Conservation (phyloP, 1,139 yeast species). For the Torulaspora pretoriensis region DNA sequence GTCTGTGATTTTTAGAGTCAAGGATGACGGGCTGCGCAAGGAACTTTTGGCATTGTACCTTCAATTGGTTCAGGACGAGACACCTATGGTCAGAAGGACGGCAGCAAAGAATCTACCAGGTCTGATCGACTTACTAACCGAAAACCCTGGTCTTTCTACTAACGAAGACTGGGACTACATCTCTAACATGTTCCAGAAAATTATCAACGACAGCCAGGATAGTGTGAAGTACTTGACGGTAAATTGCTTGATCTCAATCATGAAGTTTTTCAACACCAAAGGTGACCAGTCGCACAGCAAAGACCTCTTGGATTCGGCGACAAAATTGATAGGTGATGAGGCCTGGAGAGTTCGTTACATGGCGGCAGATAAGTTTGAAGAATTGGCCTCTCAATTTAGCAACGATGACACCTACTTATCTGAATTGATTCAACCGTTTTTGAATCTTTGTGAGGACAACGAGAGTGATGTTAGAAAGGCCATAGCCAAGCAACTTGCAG, state of each 20-base stretch:
- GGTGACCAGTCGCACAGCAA: conserved; percentile 56
- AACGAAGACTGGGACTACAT: conserved; percentile 67
- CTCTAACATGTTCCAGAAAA: conserved; percentile 73
- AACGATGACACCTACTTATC: conserved; percentile 47
- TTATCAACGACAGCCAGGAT: conserved; percentile 87
- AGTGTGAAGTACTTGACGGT: conserved; percentile 88
- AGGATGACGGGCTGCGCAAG: conserved; percentile 47
- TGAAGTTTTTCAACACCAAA: conserved; percentile 57
- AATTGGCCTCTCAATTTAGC: conserved; percentile 64
- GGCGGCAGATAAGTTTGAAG: conserved; percentile 88
- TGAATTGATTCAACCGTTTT: conserved; percentile 53
- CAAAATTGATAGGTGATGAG: conserved; percentile 76
- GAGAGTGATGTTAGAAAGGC: conserved; percentile 98
- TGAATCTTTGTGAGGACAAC: conserved; percentile 77
- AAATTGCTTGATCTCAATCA: conserved; percentile 73
- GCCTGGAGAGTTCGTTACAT: conserved; percentile 98
- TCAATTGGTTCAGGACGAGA: conserved; percentile 79
- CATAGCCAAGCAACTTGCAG: conserved; percentile 86
- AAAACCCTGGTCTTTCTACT: conserved; percentile 38
- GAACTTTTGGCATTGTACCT: conserved; percentile 64
- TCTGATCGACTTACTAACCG: conserved; percentile 57
- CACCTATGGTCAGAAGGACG: conserved; percentile 97
- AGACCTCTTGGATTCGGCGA: conserved; percentile 57
- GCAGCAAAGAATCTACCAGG: conserved; percentile 83
- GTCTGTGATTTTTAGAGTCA: conserved; percentile 60